A percentile compares a stretch with the other conserved stretches of the same genome.
These are phyloP conservation scores for Chytridiales sp. DNA, from an alignment of 371 early-diverging fungal genomes.

Conservation along the genomic window DNA sequence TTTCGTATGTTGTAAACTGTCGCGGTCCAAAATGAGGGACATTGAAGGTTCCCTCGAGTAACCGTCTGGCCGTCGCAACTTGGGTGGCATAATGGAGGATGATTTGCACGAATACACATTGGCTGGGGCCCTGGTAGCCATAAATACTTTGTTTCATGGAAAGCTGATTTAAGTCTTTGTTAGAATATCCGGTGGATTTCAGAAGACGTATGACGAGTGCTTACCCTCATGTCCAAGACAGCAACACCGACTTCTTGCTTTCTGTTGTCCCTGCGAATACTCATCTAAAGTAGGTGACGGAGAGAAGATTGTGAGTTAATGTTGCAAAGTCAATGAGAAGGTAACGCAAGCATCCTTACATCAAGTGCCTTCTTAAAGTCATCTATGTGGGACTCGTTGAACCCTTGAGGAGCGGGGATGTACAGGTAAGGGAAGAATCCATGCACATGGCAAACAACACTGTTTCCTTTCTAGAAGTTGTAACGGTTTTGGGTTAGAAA, in stretches of 20 bases:
- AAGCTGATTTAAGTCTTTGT: conserved; percentile 28
- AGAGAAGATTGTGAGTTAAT: no score
- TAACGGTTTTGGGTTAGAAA: conserved; percentile 16
- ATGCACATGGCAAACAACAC: conserved; percentile 88
- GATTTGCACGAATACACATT: conserved; percentile 38
- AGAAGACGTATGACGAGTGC: conserved; percentile 20
- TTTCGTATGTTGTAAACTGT: conserved; percentile 79
- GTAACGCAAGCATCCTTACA: conserved; percentile 40
- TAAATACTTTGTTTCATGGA: conserved; percentile 39
- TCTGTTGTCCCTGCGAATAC: neutral
- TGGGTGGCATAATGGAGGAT: conserved; percentile 30
- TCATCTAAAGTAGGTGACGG: no score
- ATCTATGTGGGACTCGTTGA: conserved; percentile 61
- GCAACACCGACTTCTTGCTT: conserved; percentile 3
- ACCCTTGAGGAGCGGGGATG: conserved; percentile 82
- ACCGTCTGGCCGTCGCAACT: conserved; percentile 33
- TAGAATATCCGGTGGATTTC: conserved; percentile 12
- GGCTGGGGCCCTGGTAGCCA: conserved; percentile 42
- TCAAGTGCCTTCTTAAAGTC: conserved; percentile 59
- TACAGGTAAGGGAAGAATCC: conserved; percentile 97
- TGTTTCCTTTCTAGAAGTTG: conserved; percentile 64
- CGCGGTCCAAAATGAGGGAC: conserved; percentile 50
- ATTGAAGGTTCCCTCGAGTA: conserved; percentile 28
- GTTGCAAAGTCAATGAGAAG: neutral
- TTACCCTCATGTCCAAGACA: neutral